Conservation (phyloP, 1,284 basidiomycete genomes). For the Pholiota adiposa region DNA sequence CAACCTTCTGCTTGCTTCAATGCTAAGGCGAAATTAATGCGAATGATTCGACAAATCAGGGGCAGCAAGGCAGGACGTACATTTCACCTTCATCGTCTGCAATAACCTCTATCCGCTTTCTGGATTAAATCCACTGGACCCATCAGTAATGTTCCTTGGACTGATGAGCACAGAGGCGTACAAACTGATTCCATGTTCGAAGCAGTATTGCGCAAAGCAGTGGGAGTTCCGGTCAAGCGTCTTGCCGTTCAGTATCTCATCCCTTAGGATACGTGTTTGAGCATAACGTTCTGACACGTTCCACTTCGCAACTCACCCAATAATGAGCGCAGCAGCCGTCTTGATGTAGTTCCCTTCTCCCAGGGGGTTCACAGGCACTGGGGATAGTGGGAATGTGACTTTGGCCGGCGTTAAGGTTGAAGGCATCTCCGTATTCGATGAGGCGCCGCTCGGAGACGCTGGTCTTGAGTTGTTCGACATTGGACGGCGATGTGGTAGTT, state of each 20-base stretch:
- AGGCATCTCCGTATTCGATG: slow-evolving; percentile 17
- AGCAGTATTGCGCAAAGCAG: slow-evolving; percentile 86
- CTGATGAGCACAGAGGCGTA: slow-evolving; percentile 41
- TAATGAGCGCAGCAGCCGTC: slow-evolving; percentile 75
- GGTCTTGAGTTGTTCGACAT: slow-evolving; percentile 22
- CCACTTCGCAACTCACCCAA: slow-evolving; percentile 54
- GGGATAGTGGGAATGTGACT: slow-evolving; percentile 53
- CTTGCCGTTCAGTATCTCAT: slow-evolving; percentile 87
- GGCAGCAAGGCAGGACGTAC: slow-evolving; percentile 46
- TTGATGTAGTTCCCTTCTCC: slow-evolving; percentile 72
- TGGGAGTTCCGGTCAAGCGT: slow-evolving; percentile 88
- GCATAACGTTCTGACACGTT: not conserved
- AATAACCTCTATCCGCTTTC: slow-evolving; percentile 90
- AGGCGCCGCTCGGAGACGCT: slow-evolving; percentile 12
- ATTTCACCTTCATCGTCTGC: slow-evolving; percentile 91
- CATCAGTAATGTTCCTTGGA: slow-evolving; percentile 21
- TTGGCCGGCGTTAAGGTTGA: slow-evolving; percentile 17
- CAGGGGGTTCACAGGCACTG: slow-evolving; percentile 63
- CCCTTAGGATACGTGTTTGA: slow-evolving; percentile 45
- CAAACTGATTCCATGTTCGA: slow-evolving; percentile 87
- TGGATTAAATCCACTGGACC: slow-evolving; percentile 38
- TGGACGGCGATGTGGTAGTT: slow-evolving; percentile 5
- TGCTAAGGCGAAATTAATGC: slow-evolving; percentile 43
- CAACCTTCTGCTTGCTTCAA: slow-evolving; percentile 86
- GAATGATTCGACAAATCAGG: slow-evolving; percentile 1